phyloP scores from a whole-genome alignment of 2,329 filamentous ascomycete genomes.

The Stemphylium vesicarium region DNA sequence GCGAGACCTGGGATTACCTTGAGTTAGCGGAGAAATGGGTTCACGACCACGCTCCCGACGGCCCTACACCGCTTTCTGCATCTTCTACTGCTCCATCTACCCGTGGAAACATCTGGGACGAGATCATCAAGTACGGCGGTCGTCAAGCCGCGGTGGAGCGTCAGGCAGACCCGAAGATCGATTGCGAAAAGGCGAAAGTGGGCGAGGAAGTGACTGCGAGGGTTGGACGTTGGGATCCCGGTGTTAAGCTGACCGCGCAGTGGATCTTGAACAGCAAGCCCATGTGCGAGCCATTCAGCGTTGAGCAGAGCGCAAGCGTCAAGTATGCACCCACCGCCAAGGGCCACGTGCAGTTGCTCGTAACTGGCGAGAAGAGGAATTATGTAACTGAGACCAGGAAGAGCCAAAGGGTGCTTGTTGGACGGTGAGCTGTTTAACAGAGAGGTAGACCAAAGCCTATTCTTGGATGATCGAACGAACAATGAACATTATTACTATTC shows the following conservation, averaged over 20 bases:
- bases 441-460: background rate
- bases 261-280: slow-evolving; percentile 41
- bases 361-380: slow-evolving; percentile 30
- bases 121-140: slow-evolving; percentile 42
- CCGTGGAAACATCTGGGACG: slow-evolving; percentile 45
- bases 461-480: background rate
- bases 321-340: slow-evolving; percentile 18
- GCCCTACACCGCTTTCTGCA: slow-evolving; percentile 34
- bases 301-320: slow-evolving; percentile 30
- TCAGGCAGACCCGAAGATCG: slow-evolving; percentile 37
- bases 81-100: slow-evolving; percentile 23
- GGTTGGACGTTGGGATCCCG: slow-evolving; percentile 49
- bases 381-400: slow-evolving; percentile 31
- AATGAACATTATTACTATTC: no score
- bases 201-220: slow-evolving; percentile 15
- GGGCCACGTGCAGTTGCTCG: slow-evolving; percentile 17
- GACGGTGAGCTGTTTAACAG: background rate
- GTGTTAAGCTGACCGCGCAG: slow-evolving; percentile 42
- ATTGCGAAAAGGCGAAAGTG: slow-evolving; percentile 9
- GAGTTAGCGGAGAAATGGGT: slow-evolving; percentile 42
- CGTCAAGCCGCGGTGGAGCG: slow-evolving; percentile 42
- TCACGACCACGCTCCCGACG: slow-evolving; percentile 41
- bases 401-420: slow-evolving; percentile 21
- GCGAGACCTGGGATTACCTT: slow-evolving; percentile 44
- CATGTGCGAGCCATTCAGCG: slow-evolving; percentile 26